These are phyloP conservation scores for Aspergillus baeticus DNA, from an alignment of 495 filamentous ascomycete genomes.

Conservation along the genomic window DNA sequence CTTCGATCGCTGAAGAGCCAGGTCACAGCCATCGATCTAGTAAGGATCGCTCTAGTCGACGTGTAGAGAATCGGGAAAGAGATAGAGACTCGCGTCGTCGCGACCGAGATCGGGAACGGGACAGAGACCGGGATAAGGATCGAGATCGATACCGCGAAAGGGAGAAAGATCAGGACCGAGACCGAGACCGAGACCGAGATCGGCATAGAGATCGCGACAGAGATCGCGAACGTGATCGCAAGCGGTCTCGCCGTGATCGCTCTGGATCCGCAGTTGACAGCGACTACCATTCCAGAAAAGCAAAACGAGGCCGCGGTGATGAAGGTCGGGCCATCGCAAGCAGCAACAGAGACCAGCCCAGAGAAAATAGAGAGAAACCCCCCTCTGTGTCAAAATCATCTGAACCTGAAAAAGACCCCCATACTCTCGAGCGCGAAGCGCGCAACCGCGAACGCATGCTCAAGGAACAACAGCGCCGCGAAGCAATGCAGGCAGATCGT, in stretches of 20 bases:
- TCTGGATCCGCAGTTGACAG: slow-evolving; percentile 39
- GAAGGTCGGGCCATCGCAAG: slow-evolving; percentile 19
- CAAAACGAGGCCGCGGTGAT: slow-evolving; percentile 35
- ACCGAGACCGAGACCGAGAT: slow-evolving; percentile 45
- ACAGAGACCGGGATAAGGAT: slow-evolving; percentile 42
- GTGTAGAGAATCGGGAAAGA: slow-evolving; percentile 34
- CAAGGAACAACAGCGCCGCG: slow-evolving; percentile 75
- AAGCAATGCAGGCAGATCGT: slow-evolving; percentile 48
- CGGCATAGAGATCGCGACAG: slow-evolving; percentile 45
- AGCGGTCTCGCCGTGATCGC: slow-evolving; percentile 54
- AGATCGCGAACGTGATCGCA: slow-evolving; percentile 50
- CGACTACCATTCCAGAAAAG: slow-evolving; percentile 36
- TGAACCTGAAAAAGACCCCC: slow-evolving; percentile 59
- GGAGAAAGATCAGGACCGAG: slow-evolving; percentile 44
- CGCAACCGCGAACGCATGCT: slow-evolving; percentile 72
- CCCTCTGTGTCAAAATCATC: slow-evolving; percentile 16
- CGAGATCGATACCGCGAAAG: slow-evolving; percentile 45
- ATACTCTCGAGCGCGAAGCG: slow-evolving; percentile 74
- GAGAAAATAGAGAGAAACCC: slow-evolving; percentile 14
- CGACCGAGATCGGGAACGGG: slow-evolving; percentile 36
- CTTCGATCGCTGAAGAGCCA: slow-evolving; percentile 21
- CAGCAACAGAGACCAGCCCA: slow-evolving; percentile 20
- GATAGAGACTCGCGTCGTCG: slow-evolving; percentile 31
- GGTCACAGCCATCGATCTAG: slow-evolving; percentile 29
- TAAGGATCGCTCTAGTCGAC: slow-evolving; percentile 41